Conservation (phyloP, 2,329 filamentous ascomycete genomes). For the Pseudovirgaria hyperparasitica region DNA sequence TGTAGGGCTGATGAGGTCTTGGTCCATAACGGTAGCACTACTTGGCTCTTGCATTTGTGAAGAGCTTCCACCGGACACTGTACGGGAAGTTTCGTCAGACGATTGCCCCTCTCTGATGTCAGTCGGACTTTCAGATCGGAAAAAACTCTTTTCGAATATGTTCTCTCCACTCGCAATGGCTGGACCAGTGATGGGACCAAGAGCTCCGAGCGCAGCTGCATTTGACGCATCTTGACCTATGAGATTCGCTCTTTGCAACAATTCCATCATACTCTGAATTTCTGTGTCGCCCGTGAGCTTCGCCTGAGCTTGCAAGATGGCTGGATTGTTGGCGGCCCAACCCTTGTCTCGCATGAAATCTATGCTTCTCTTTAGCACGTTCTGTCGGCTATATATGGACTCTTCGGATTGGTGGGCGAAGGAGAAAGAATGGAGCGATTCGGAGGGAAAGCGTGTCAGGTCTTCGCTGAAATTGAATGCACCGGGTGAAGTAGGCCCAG, state of each 20-base stretch:
- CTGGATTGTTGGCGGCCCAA: slow-evolving; percentile 63
- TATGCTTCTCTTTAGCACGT: slow-evolving; percentile 81
- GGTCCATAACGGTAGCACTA: no score
- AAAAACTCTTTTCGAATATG: slow-evolving; percentile 74
- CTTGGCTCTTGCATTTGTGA: no score
- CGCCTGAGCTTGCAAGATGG: slow-evolving; percentile 71
- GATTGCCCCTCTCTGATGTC: slow-evolving; percentile 14
- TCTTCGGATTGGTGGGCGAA: slow-evolving; percentile 95
- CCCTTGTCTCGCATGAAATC: slow-evolving; percentile 94
- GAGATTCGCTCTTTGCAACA: slow-evolving; percentile 70
- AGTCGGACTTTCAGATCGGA: slow-evolving; percentile 33
- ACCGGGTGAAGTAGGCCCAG: slow-evolving; percentile 59
- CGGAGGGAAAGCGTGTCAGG: slow-evolving; percentile 80
- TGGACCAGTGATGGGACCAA: slow-evolving; percentile 68
- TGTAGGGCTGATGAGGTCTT: no score
- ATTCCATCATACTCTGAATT: slow-evolving; percentile 79
- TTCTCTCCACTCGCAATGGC: slow-evolving; percentile 62
- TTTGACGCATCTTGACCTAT: slow-evolving; percentile 55
- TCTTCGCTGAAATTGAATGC: slow-evolving; percentile 65
- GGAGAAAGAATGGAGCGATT: slow-evolving; percentile 95
- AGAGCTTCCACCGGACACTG: slow-evolving; percentile 8
- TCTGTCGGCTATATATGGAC: slow-evolving; percentile 79
- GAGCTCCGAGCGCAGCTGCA: slow-evolving; percentile 31
- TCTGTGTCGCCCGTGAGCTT: slow-evolving; percentile 73
- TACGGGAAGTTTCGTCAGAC: slow-evolving; percentile 5